Base-by-base conservation (phyloP, 305 asterid genomes). In the Rubia peregrina region DNA sequence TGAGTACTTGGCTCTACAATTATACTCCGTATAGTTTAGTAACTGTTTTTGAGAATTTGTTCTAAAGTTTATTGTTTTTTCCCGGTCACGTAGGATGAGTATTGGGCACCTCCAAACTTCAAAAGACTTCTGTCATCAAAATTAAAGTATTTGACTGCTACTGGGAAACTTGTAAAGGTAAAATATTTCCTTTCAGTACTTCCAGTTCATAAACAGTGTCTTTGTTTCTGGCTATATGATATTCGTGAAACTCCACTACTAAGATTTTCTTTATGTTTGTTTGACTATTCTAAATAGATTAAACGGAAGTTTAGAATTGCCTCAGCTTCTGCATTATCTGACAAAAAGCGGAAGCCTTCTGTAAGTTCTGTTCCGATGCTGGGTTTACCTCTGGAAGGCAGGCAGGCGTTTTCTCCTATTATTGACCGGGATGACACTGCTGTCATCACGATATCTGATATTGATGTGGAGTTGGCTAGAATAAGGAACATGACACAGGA, bases 81-180 rank as follows among this genome's bases (percentile, higher is more conserved):
- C 69, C 10, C 24, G 44, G 7, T 70, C 42, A 65, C 65, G 24
- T 74, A 93, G 98, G 97, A 90, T 70, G 95, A 93, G 77, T 93
- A 87, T 77, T 89, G 96, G 97, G 97, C 97, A 41, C 98, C 98
- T 74, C 89, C 94, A 61, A 88, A 93, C 84, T 94, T 94, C 77
- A 91, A 85, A 83, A 85, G 97, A 85, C 84, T 94, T 74, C 77
- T 94, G 82, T 91, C 98, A 42, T 89, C 90, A 9, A 91, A 94
- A 75, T 76, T 94, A 85, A 94, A 88, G 82, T 90, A 87, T 75
- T 75, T 94, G 84, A 90, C 87, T 73, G 91, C 94, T 22, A 87
- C 80, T 10, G 97, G 97, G 76, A 91, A 91, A 76, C 96, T 94
- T 76, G 73, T 83, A 72, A 91, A 94, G 98, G 98, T 94, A 48